Base-by-base conservation (phyloP, 192 early-diverging fungal genomes). In the Funneliformis mosseae region DNA sequence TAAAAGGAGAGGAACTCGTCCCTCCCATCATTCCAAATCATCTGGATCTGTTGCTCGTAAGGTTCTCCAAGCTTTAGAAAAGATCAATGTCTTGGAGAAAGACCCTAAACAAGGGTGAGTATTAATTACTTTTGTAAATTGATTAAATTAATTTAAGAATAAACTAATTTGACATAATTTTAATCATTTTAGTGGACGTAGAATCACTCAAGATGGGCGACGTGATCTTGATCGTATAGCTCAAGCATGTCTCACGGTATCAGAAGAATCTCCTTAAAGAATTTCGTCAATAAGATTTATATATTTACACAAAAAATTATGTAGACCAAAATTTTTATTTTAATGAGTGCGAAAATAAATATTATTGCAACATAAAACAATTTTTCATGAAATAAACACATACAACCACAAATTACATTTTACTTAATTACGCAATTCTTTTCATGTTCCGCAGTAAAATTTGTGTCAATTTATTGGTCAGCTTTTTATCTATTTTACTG, bases 151-250 rank as follows among this genome's bases (percentile, higher is more conserved):
- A 18, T 50, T 43, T 43, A 21, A 1, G 25, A 74, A 72, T 33
- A 6, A 71, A 14, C 67, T 59, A 46, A 23, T 4, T 8, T n/a
- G 45, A 14, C n/a, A 8, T 1, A 41, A 18, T 3, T 64, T 76
- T 33, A 27, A 60, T 59, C 25, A 28, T 62, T 38, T 74, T 80
- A 93, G 96, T 91, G 98, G 98, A 80, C 96, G 98, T 87, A 91
- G 88, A 86, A 97, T 99, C 89, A 93, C 97, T 86, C 91, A 92
- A 76, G 94, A 95, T 83, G 98, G 98, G 74, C 97, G 96, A 89
- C 97, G 97, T 90, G 97, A 98, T 90, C 92, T 99, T 86, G 98
- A 99, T 90, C 96, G 96, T 84, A 97, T 97, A 88, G 94, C 95
- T 77, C 83, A 83, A 83, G 33, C 43, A n/a, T 73, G 59, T 43